Conservation (phyloP, 257 asterid species). For the Solanum medicagineum region DNA sequence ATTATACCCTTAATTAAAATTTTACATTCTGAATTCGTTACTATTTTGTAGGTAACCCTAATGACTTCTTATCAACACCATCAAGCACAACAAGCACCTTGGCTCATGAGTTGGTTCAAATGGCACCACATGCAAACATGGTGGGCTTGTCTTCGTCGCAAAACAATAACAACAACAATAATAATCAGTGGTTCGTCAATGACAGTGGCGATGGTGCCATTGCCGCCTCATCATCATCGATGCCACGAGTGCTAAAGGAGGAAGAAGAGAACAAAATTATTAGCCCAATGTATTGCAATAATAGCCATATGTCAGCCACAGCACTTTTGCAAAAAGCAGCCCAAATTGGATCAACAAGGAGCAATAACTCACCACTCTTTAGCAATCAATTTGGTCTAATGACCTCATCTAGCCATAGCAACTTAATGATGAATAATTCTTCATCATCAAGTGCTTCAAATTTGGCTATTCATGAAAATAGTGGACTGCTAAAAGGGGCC, state of each 20-base stretch:
- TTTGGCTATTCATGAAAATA: neutral
- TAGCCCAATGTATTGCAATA: slow-evolving; percentile 31
- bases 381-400: slow-evolving; percentile 41
- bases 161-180: neutral
- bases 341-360: slow-evolving; percentile 73
- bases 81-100: slow-evolving; percentile 27
- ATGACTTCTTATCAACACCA: neutral
- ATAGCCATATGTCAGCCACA: slow-evolving; percentile 59
- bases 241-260: slow-evolving; percentile 31
- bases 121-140: slow-evolving; percentile 20
- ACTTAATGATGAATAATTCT: slow-evolving; percentile 4
- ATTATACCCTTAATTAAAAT: neutral
- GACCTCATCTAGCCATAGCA: slow-evolving; percentile 26
- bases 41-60: neutral
- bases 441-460: neutral
- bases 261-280: slow-evolving; percentile 32
- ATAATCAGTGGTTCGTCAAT: slow-evolving; percentile 33
- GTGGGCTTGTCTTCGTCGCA: slow-evolving; percentile 20
- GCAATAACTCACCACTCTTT: slow-evolving; percentile 20
- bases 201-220: neutral
- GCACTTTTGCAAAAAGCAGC: slow-evolving; percentile 79
- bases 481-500: slow-evolving; percentile 3
- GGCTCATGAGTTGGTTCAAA: slow-evolving; percentile 44
- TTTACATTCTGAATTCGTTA: neutral
- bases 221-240: slow-evolving; percentile 3